Base-by-base conservation (phyloP, 2,329 filamentous ascomycete genomes). In the Dactylellina haptotyla region DNA sequence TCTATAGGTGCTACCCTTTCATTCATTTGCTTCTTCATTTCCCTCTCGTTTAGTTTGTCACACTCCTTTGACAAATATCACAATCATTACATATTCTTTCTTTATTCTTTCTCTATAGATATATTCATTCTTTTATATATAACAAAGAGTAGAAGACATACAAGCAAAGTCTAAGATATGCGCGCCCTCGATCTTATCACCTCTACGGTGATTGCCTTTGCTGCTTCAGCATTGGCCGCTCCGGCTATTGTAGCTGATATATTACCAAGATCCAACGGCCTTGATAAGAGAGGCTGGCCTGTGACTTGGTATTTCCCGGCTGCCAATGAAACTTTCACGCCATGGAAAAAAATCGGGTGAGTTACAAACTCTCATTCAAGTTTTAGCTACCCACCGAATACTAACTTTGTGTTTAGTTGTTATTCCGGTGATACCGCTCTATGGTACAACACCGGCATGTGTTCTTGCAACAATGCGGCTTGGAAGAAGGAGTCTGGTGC, bases 1-100 rank as follows among this genome's bases (percentile, higher is more conserved):
- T 57, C 32, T 4, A 12, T 25, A 41, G 53, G 53, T 43, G 53
- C 53, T 57, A 57, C 43, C 53, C 34, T 43, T 57, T 57, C 53
- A 26, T 41, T 57, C 53, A 3, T 43, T 57, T 12, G 14, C 9
- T 28, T 41, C 25, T 1, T 1, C 6, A 3, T 37, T 16, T 9
- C 32, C 8, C 37, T 41, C 20, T 26, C n/a, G n/a, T 43, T 57
- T 57, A 3, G n/a, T n/a, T 57, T n/a, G 28, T 43, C n/a, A 30
- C 53, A 30, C 53, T 57, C 53, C 20, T 43, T 57, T 43, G 3
- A 43, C 34, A 25, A 16, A 3, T 9, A 18, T 57, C 25, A 23
- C 41, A 20, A 46, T n/a, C 10, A 50, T 25, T 12, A 50, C 46
- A 28, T 30, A 34, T 28, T 34, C 20, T 34, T 34, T 3, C 1